Evolutionary conservation across 2,329 filamentous ascomycete genomes (phyloP).

Genomic region (Rhynchosporium agropyri): DNA sequence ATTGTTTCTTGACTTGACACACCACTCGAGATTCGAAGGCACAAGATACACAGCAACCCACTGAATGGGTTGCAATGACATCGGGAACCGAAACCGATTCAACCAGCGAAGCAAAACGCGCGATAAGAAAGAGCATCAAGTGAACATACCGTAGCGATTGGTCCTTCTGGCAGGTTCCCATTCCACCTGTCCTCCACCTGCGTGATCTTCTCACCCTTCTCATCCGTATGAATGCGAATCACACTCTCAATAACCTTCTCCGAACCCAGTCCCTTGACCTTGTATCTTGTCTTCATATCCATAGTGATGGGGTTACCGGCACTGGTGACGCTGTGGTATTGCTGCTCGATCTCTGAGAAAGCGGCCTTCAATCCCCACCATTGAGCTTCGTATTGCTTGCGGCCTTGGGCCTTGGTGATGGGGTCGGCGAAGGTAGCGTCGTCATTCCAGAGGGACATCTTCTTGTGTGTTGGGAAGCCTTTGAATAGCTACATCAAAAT

Average conservation of each 20-base stretch:
- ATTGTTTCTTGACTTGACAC: background rate
- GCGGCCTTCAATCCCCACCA: slow-evolving; percentile 62
- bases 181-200: slow-evolving; percentile 59
- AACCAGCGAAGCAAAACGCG: background rate
- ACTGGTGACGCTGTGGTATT: slow-evolving; percentile 55
- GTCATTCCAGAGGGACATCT: slow-evolving; percentile 61
- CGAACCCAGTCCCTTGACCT: slow-evolving; percentile 49
- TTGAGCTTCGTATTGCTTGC: slow-evolving; percentile 52
- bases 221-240: slow-evolving; percentile 50
- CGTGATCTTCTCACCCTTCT: slow-evolving; percentile 47
- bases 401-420: slow-evolving; percentile 58
- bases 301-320: slow-evolving; percentile 62
- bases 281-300: slow-evolving; percentile 56
- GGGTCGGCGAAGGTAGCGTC: slow-evolving; percentile 61
- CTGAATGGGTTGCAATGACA: too few species aligned
- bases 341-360: slow-evolving; percentile 59
- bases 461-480: slow-evolving; percentile 59
- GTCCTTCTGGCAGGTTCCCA: slow-evolving; percentile 53
- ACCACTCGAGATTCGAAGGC: too few species aligned
- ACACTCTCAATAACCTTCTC: slow-evolving; percentile 42
- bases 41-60: too few species aligned
- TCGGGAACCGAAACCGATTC: too few species aligned
- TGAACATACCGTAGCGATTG: slow-evolving; percentile 42
- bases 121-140: background rate
- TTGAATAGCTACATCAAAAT: slow-evolving; percentile 53